These are phyloP conservation scores for Globisporangium paroecandrum DNA, from an alignment of 352 stramenopile genomes.

Conservation along the genomic window DNA sequence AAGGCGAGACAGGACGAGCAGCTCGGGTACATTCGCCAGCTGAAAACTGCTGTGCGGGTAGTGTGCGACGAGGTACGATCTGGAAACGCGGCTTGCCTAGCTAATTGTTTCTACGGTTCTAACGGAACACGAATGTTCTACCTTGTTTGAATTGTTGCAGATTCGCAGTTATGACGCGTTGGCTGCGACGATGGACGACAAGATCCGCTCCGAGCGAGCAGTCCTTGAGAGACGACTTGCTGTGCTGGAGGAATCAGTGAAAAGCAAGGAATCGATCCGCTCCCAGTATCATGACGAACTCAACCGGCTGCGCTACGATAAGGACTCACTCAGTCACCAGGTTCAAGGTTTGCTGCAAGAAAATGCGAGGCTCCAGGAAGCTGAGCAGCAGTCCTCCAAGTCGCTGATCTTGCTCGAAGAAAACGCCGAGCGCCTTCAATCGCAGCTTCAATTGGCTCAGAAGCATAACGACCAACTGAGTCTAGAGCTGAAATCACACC, in stretches of 20 bases:
- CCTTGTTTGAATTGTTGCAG: constrained; percentile 15
- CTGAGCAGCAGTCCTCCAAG: constrained; percentile 32
- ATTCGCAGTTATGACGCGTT: constrained; percentile 32
- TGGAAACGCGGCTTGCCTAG: background rate
- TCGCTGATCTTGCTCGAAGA: constrained; percentile 34
- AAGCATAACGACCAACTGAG: constrained; percentile 58
- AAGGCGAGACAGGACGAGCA: constrained; percentile 61
- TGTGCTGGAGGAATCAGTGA: constrained; percentile 33
- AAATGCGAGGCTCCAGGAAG: constrained; percentile 28
- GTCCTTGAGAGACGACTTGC: constrained; percentile 32
- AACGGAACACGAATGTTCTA: background rate
- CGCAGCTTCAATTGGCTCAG: constrained; percentile 46
- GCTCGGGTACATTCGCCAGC: constrained; percentile 47
- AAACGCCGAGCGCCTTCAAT: constrained; percentile 38
- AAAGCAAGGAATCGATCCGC: constrained; percentile 22
- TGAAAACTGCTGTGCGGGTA: constrained; percentile 39
- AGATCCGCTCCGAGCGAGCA: constrained; percentile 28
- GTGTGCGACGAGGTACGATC: constrained; percentile 32
- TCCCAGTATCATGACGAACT: constrained; percentile 33
- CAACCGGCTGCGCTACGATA: constrained; percentile 26
- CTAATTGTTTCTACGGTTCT: background rate
- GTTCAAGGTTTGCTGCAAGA: constrained; percentile 28
- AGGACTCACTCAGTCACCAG: constrained; percentile 20
- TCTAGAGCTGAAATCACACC: constrained; percentile 52
- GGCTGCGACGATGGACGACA: constrained; percentile 32